Base-by-base conservation (phyloP, 257 asterid genomes). In the Nicotiana obtusifolia region DNA sequence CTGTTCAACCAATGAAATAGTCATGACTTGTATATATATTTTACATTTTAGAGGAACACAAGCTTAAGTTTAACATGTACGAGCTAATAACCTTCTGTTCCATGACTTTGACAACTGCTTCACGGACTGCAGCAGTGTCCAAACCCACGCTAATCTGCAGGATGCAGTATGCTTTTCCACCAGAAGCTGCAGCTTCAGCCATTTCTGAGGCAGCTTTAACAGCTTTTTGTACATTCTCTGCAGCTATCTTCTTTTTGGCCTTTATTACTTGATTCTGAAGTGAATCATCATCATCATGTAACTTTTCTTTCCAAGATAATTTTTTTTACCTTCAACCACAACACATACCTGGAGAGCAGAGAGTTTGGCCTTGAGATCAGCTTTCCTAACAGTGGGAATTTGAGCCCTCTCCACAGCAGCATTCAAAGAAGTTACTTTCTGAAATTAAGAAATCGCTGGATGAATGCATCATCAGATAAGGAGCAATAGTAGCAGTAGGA, bases 81-180 rank as follows among this genome's bases (percentile, higher is more conserved):
- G 62, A 73, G 56, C 78, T 77, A 78, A 75, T 64, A 73, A 94
- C 97, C 97, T 94, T 93, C 85, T 94, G 87, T 84, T 93, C 98
- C 91, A 91, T 91, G 88, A 96, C 95, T 92, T 93, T 91, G 81
- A 96, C 92, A 83, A 93, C 98, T 78, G 99, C 98, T 88, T 96
- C 99, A n/a, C 99, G 97, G 53, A 96, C 88, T 83, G 99, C 98
- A 73, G 91, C n/a, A 66, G 97, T 92, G 89, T 96, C 98, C 35
- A 90, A 87, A 81, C 98, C 99, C 82, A 96, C 98, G 80, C 89
- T 86, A 47, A 93, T 95, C 81, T 81, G 90, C 66, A 89, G 88
- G 82, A 96, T 85, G 85, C 99, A 94, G 85, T 86, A 93, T 81
- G 92, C 79, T 86, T 92, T 94, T 79, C 99, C 99, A 78, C 84